Evolutionary conservation across 1,284 basidiomycete species (phyloP).

Genomic region (Fomes fomentarius): DNA sequence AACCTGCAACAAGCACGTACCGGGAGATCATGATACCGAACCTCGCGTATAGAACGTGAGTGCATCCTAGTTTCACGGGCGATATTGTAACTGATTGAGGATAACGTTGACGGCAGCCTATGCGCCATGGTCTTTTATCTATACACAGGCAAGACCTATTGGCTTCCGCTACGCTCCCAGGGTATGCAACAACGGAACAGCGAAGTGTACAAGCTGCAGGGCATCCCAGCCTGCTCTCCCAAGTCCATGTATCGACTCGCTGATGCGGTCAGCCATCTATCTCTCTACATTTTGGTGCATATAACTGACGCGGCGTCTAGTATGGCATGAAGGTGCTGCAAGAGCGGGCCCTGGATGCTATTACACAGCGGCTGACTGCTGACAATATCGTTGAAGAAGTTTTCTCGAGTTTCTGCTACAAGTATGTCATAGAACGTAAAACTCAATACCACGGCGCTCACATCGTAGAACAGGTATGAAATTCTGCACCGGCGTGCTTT

Average conservation of each 20-base stretch:
- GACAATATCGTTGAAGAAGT: slow-evolving; percentile 19
- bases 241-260: slow-evolving; percentile 27
- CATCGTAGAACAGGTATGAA: too few species aligned
- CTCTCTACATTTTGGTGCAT: neutral
- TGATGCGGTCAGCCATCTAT: slow-evolving; percentile 16
- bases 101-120: neutral
- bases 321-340: slow-evolving; percentile 14
- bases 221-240: slow-evolving; percentile 20
- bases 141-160: slow-evolving; percentile 12
- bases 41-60: slow-evolving; percentile 22
- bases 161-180: slow-evolving; percentile 15
- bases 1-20: neutral
- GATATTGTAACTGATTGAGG: too few species aligned
- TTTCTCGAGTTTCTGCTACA: slow-evolving; percentile 20
- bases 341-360: slow-evolving; percentile 8
- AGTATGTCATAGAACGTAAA: too few species aligned
- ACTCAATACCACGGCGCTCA: too few species aligned
- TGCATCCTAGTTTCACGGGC: neutral
- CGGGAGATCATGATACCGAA: slow-evolving; percentile 20
- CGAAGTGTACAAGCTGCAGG: neutral
- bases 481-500: too few species aligned
- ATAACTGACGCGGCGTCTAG: neutral
- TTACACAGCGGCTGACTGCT: slow-evolving; percentile 5
- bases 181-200: neutral
- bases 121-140: slow-evolving; percentile 9